phyloP scores from a whole-genome alignment of 192 early-diverging fungal species.

The Helicostylum pulchrum region DNA sequence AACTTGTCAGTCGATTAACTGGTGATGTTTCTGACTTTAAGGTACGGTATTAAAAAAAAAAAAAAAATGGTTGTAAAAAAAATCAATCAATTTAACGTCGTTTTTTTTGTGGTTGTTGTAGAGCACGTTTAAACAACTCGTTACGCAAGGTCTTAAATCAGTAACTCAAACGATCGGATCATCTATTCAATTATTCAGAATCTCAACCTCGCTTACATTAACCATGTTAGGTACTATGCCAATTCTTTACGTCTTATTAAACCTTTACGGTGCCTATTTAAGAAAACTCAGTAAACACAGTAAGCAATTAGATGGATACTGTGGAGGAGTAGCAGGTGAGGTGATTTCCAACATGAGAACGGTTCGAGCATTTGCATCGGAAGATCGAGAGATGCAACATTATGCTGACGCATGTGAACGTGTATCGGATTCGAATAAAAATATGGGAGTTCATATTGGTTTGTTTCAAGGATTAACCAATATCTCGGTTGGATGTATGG shows the following conservation, averaged over 20 bases:
- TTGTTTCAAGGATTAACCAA: slow-evolving; percentile 61
- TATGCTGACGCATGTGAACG: slow-evolving; percentile 42
- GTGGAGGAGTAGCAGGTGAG: slow-evolving; percentile 56
- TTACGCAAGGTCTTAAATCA: slow-evolving; percentile 59
- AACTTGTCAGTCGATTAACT: slow-evolving; percentile 50
- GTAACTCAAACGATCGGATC: slow-evolving; percentile 53
- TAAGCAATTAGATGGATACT: slow-evolving; percentile 45
- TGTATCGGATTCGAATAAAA: slow-evolving; percentile 37
- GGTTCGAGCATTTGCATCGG: slow-evolving; percentile 58
- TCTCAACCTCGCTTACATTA: slow-evolving; percentile 52
- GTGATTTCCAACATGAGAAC: slow-evolving; percentile 55
- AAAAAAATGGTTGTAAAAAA: no score
- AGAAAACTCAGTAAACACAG: slow-evolving; percentile 43
- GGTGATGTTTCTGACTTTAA: slow-evolving; percentile 60
- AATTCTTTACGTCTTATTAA: slow-evolving; percentile 43
- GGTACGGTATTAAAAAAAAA: slow-evolving; percentile 6
- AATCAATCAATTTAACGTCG: no score
- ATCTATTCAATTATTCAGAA: slow-evolving; percentile 46
- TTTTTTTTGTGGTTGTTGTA: slow-evolving; percentile 1
- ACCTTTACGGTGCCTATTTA: slow-evolving; percentile 54
- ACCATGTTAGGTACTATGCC: slow-evolving; percentile 53
- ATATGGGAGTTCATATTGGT: slow-evolving; percentile 60
- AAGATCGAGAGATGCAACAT: slow-evolving; percentile 47
- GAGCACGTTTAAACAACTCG: slow-evolving; percentile 56
- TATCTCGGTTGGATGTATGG: slow-evolving; percentile 53